Conservation (phyloP, 768 basidiomycete species). For the Boletus huronensis region DNA sequence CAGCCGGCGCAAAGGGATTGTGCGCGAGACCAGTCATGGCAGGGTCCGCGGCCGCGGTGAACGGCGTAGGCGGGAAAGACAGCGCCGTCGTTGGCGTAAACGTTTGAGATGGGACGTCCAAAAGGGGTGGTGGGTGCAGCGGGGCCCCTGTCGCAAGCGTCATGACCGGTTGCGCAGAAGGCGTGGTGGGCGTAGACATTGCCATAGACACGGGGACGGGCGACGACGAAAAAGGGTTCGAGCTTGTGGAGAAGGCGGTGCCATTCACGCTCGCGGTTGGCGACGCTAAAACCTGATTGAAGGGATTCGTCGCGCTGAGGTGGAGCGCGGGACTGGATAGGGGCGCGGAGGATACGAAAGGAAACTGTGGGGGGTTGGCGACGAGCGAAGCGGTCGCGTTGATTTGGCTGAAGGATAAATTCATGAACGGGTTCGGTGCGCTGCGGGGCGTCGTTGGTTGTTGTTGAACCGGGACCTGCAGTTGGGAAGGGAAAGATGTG, state of each 20-base stretch:
- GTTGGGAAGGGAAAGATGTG: slow-evolving; percentile 12
- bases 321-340: slow-evolving; percentile 14
- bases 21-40: slow-evolving; percentile 8
- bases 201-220: not conserved
- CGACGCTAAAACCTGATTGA: slow-evolving; percentile 10
- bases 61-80: slow-evolving; percentile 8
- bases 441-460: not conserved
- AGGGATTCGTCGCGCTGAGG: slow-evolving; percentile 17
- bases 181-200: slow-evolving; percentile 8
- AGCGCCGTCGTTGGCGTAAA: not conserved
- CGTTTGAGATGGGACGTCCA: not conserved
- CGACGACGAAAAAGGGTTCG: slow-evolving; percentile 18
- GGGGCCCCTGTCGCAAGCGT: slow-evolving; percentile 1
- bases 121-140: slow-evolving; percentile 1
- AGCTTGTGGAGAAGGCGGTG: not conserved
- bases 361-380: slow-evolving; percentile 6
- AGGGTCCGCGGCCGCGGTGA: not conserved
- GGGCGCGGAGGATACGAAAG: slow-evolving; percentile 5
- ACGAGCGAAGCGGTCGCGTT: not conserved
- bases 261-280: not conserved
- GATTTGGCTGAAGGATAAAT: slow-evolving; percentile 9
- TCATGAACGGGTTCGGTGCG: slow-evolving; percentile 21
- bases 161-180: slow-evolving; percentile 9
- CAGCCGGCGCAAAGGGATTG: slow-evolving; percentile 18
- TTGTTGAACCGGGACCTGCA: slow-evolving; percentile 10